Percentiles rank a stretch among this genome's conserved stretches.
Conservation (phyloP, 768 basidiomycete genomes). For the Calocybe gangraenosa region DNA sequence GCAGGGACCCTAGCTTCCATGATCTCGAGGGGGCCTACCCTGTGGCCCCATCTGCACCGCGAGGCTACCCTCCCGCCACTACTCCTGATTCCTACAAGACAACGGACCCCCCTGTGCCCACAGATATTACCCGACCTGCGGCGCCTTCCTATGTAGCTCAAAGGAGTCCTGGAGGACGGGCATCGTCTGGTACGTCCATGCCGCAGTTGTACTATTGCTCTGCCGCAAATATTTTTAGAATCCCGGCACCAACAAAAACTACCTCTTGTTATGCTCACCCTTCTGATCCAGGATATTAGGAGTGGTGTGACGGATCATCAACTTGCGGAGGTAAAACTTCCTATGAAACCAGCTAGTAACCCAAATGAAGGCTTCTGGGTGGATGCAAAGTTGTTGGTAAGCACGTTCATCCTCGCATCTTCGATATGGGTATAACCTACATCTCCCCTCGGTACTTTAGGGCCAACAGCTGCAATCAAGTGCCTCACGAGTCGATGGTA, state of each 20-base stretch:
- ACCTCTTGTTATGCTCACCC: constrained; percentile 52
- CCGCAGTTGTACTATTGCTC: not conserved
- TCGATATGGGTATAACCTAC: not conserved
- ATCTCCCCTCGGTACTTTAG: constrained; percentile 18
- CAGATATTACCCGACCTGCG: not conserved
- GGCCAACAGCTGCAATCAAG: constrained; percentile 53
- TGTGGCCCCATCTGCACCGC: not conserved
- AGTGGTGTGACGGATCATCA: constrained; percentile 49
- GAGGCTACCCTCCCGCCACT: not conserved
- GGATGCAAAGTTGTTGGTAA: constrained; percentile 58
- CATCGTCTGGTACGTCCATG: constrained; percentile 1
- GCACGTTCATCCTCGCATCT: constrained; percentile 8
- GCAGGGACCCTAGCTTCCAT: constrained; percentile 2
- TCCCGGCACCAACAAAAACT: constrained; percentile 10
- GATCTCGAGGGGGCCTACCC: constrained; percentile 1
- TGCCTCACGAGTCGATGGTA: constrained; percentile 70
- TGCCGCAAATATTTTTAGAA: constrained; percentile 4
- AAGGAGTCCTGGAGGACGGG: not conserved
- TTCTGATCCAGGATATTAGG: constrained; percentile 63
- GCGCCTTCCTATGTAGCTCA: not conserved
- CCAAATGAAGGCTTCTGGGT: constrained; percentile 65
- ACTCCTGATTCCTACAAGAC: not conserved
- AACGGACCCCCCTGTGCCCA: no score
- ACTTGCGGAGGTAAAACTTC: constrained; percentile 63
- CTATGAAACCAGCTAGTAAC: constrained; percentile 44